Evolutionary conservation across 1,284 basidiomycete genomes (phyloP), one percentile per base, ranked within the genome.

Genomic region (Nidula niveotomentosa): DNA sequence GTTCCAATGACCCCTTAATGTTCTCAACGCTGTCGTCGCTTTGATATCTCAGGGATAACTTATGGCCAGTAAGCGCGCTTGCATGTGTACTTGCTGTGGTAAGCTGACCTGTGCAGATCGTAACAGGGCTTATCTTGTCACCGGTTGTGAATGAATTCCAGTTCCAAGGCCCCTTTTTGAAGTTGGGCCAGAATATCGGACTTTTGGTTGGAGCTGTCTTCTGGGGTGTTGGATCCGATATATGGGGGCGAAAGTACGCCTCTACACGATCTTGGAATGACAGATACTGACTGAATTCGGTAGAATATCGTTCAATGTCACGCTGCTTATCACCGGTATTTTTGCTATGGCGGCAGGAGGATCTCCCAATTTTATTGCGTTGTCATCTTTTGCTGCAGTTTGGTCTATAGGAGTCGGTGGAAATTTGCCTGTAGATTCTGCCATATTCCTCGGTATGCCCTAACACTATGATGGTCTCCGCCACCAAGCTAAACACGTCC

Each of bases 361-460:
- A 0, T 83, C 86, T 0, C 77, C 80, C 0, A 79, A 83, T 58
- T 81, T 69, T 51, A 58, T 79, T 37, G 71, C 80, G 0, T 71
- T 90, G 13, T 80, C 78, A 50, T 76, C 80, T 0, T 71, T 88
- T 36, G 71, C 78, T 0, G 79, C 84, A 0, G 70, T 83, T 2
- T 83, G 83, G 75, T 82, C 83, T 2, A 68, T 87, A 5, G 86
- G 87, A 1, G 89, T 85, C 1, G 91, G 81, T 37, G 77, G 75
- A 43, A 90, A 90, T 62, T 66, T 88, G 47, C 86, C 91, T 0
- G 89, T 93, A 6, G 91, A 93, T 66, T 88, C 88, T 12, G 85
- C 89, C 0, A 85, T 93, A 50, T 90, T 91, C 64, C 76, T 93
- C 10, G 86, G 89, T 90, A 54, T 60, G 59, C 50, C 4, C n/a